Conservation (phyloP, 495 filamentous ascomycete species). For the Hyaloscypha variabilis region DNA sequence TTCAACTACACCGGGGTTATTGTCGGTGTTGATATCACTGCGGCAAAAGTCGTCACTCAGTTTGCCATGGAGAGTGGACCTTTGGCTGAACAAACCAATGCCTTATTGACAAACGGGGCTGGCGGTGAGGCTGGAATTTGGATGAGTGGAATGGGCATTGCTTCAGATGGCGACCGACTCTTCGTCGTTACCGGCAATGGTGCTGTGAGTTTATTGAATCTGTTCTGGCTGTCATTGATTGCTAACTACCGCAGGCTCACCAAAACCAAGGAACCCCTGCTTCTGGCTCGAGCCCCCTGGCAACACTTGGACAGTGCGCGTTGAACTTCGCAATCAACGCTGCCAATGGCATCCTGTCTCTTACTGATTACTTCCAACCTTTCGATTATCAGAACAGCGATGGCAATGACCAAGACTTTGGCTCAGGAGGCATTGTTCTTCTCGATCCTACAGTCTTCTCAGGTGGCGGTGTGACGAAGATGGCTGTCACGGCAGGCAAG, state of each 20-base stretch:
- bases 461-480: conserved; percentile 38
- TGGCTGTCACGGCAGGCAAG: conserved; percentile 48
- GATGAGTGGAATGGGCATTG: conserved; percentile 46
- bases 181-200: conserved; percentile 44
- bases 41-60: conserved; percentile 19
- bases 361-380: conserved; percentile 45
- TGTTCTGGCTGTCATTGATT: background rate
- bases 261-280: conserved; percentile 39
- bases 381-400: conserved; percentile 45
- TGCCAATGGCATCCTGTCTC: conserved; percentile 32
- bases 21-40: conserved; percentile 22
- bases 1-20: conserved; percentile 49
- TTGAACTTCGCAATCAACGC: conserved; percentile 35
- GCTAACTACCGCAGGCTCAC: conserved; percentile 29
- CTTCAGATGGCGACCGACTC: conserved; percentile 41
- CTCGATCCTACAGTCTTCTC: conserved; percentile 43
- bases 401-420: conserved; percentile 42
- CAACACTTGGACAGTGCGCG: conserved; percentile 42
- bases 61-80: conserved; percentile 41
- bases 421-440: conserved; percentile 42
- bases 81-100: conserved; percentile 29
- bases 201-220: conserved; percentile 1
- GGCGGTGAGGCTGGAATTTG: conserved; percentile 48
- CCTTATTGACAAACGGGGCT: conserved; percentile 28
- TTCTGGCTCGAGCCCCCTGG: conserved; percentile 35